Base-by-base conservation (phyloP, 768 basidiomycete genomes). In the Chalciporus pseudorubinellus region DNA sequence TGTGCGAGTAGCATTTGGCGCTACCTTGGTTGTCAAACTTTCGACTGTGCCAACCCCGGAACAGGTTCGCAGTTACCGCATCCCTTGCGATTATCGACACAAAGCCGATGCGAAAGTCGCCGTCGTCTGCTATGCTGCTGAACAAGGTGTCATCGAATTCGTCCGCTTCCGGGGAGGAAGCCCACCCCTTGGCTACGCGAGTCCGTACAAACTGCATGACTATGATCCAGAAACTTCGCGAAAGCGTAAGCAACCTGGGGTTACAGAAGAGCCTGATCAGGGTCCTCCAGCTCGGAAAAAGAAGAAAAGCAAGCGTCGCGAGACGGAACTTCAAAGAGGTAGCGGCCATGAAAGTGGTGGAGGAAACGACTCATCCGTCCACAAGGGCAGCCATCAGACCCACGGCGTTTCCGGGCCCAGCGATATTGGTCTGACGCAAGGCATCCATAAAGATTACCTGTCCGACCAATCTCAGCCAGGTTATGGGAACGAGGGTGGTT, bases 71-170 rank as follows among this genome's bases (percentile, higher is more conserved):
- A 65, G 64, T 46, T 88, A 79, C 61, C 62, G 65, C 0, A 78
- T 78, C 8, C 67, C 75, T 7, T 62, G 70, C 9, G 74, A 80
- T 51, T 86, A 84, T 61, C 72, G 77, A 38, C 77, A 70, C 24
- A 83, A 82, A 58, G 70, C 71, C 14, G 86, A 89, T 54, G 86
- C 86, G 6, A 85, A 78, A 62, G 69, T 74, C 14, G 84, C 81
- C 13, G 84, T 79, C 11, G 69, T 76, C 1, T 73, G 72, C 48
- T 65, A 67, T 3, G 87, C 84, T 3, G 78, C 76, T 14, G 70
- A 81, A 54, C 65, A 76, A 54, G 85, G 87, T 10, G 70, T 74
- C 16, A 62, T 87, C 38, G 84, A 87, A 52, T 75, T 84, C 40
- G 62, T 87, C 20, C 77, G 79, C n/a, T 83, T 80, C 59, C 72